Conservation (phyloP, 129 eudicot genomes). For the Heracleum sosnowskyi region DNA sequence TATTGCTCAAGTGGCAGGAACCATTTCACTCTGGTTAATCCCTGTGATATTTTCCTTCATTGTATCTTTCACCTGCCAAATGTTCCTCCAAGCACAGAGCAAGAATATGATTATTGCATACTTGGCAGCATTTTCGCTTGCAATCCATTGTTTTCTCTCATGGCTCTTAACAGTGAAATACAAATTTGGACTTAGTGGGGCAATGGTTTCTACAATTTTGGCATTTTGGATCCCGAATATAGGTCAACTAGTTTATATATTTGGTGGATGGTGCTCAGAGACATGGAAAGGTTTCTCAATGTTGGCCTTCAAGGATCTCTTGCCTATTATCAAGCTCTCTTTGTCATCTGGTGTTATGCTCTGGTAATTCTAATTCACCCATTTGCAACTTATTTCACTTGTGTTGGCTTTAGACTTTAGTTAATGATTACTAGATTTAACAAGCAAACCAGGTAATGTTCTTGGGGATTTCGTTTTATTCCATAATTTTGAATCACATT, state of each 20-base stretch:
- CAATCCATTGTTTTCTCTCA: constrained; percentile 31
- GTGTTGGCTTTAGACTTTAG: background rate
- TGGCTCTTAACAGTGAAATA: constrained; percentile 34
- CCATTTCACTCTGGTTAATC: constrained; percentile 33
- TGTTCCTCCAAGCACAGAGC: constrained; percentile 55
- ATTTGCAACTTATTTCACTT: background rate
- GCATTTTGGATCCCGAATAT: constrained; percentile 43
- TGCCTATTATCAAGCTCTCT: constrained; percentile 43
- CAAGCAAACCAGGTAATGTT: background rate
- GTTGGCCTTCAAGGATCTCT: constrained; percentile 44
- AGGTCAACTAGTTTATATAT: constrained; percentile 27
- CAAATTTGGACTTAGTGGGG: constrained; percentile 37
- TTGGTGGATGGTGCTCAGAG: constrained; percentile 42
- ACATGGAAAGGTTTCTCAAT: constrained; percentile 48
- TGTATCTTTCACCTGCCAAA: constrained; percentile 29
- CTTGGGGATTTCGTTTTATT: background rate
- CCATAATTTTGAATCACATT: too few relatives aligned
- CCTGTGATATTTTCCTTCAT: constrained; percentile 27
- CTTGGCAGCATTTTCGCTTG: constrained; percentile 28
- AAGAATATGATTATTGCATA: constrained; percentile 45
- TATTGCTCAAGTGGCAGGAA: constrained; percentile 33
- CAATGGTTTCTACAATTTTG: constrained; percentile 34
- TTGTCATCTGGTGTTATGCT: constrained; percentile 53
- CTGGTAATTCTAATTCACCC: constrained; percentile 25
- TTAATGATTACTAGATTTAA: background rate